Evolutionary conservation across 352 stramenopile genomes (phyloP).

Genomic region (Phytophthora uliginosa): DNA sequence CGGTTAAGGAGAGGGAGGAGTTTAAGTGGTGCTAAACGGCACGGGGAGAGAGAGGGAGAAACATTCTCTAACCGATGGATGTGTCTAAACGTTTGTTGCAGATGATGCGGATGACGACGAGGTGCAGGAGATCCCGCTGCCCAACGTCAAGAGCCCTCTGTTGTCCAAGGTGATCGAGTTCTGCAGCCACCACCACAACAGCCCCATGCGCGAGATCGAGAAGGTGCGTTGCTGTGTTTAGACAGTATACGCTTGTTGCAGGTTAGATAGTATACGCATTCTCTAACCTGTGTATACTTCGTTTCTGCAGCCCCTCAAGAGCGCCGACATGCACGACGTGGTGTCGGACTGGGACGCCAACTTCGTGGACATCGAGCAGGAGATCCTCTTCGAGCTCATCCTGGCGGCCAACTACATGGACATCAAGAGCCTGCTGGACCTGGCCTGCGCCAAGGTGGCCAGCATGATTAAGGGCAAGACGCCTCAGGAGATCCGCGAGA

Average conservation of each 20-base stretch:
- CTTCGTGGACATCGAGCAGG: constrained; percentile 65
- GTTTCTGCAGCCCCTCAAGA: constrained; percentile 48
- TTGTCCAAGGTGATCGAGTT: constrained; percentile 73
- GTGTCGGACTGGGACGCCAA: constrained; percentile 67
- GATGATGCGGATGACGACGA: constrained; percentile 41
- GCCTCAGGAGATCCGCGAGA: constrained; percentile 68
- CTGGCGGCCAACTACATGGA: constrained; percentile 79
- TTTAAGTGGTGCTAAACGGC: neutral
- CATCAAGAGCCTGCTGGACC: constrained; percentile 72
- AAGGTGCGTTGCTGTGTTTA: constrained; percentile 29
- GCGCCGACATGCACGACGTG: constrained; percentile 53
- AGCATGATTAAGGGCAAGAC: constrained; percentile 77
- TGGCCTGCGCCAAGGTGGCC: constrained; percentile 68
- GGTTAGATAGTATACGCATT: neutral
- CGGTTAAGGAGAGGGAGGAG: constrained; percentile 49
- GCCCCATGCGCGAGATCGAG: constrained; percentile 68
- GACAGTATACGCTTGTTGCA: neutral
- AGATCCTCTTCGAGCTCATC: constrained; percentile 76
- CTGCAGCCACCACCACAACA: constrained; percentile 61
- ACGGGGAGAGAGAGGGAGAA: neutral
- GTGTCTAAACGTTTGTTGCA: neutral
- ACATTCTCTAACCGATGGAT: neutral
- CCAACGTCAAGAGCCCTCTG: constrained; percentile 63
- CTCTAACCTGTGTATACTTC: neutral
- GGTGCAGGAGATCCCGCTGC: constrained; percentile 63